phyloP scores from a whole-genome alignment of 2,329 filamentous ascomycete genomes.

The Nothomitra cinnamomea region DNA sequence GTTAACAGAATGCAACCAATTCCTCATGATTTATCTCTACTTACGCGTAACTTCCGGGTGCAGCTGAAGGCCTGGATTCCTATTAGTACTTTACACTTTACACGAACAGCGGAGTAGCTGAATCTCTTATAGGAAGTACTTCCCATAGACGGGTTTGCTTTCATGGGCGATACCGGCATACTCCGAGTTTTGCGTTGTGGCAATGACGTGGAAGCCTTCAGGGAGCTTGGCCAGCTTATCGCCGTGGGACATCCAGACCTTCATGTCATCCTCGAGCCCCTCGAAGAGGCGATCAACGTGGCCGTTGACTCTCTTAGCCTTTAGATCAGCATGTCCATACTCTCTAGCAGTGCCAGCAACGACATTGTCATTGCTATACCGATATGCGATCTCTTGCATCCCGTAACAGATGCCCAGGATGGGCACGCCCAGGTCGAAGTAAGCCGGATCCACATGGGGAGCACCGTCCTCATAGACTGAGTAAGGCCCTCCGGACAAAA shows the following conservation, averaged over 20 bases:
- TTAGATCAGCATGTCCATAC: conserved; percentile 54
- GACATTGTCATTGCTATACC: conserved; percentile 44
- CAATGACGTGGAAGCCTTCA: conserved; percentile 54
- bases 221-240: conserved; percentile 71
- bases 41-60: conserved; percentile 29
- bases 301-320: conserved; percentile 37
- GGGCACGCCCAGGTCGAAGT: conserved; percentile 57
- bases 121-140: conserved; percentile 6
- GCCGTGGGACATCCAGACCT: conserved; percentile 76
- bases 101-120: conserved; percentile 3
- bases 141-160: conserved; percentile 50
- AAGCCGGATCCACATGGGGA: conserved; percentile 63
- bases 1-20: neutral
- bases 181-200: conserved; percentile 55
- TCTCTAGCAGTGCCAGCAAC: conserved; percentile 48
- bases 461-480: conserved; percentile 69
- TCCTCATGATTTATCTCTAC: neutral
- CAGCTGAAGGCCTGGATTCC: conserved; percentile 49
- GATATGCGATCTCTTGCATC: conserved; percentile 58
- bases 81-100: conserved; percentile 9
- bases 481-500: conserved; percentile 55
- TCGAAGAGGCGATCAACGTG: conserved; percentile 67
- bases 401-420: conserved; percentile 47
- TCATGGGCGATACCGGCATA: conserved; percentile 66
- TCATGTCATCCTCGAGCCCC: conserved; percentile 51